Percentiles rank a stretch among this genome's conserved stretches.
phyloP scores from a whole-genome alignment of 2,329 filamentous ascomycete species.

The Amauroascus verrucosus region DNA sequence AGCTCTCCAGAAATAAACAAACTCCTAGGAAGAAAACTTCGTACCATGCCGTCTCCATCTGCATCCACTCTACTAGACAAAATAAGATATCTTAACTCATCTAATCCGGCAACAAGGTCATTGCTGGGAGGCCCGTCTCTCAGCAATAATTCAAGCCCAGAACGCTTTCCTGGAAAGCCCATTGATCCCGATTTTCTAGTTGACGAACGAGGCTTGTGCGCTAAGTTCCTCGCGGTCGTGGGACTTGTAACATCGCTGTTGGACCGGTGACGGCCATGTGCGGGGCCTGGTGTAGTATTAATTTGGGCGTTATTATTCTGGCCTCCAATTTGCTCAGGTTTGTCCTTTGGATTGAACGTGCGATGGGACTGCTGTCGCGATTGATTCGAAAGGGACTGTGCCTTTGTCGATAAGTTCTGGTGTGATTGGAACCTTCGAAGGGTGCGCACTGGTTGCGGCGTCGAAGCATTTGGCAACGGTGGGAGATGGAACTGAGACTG shows the following conservation, averaged over 20 bases:
- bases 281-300: constrained; percentile 15
- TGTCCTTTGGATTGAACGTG: constrained; percentile 19
- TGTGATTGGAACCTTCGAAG: constrained; percentile 67
- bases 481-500: constrained; percentile 13
- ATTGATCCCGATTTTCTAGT: constrained; percentile 36
- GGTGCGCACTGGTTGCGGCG: constrained; percentile 51
- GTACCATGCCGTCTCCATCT: constrained; percentile 45
- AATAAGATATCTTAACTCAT: constrained; percentile 41
- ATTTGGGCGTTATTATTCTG: constrained; percentile 21
- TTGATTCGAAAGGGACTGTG: constrained; percentile 52
- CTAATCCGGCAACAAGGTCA: constrained; percentile 41
- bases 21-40: constrained; percentile 10
- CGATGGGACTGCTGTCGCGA: constrained; percentile 42
- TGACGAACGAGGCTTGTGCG: constrained; percentile 24
- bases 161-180: constrained; percentile 38
- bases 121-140: constrained; percentile 68
- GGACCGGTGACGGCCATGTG: constrained; percentile 49
- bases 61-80: constrained; percentile 42
- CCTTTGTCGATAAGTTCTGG: constrained; percentile 49
- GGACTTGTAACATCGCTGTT: constrained; percentile 59
- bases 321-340: constrained; percentile 9
- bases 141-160: constrained; percentile 60
- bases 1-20: constrained; percentile 12
- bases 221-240: constrained; percentile 20
- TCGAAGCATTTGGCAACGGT: constrained; percentile 40